Evolutionary conservation across 179 eudicot species (phyloP).

Genomic region (Monotropa hypopitys): DNA sequence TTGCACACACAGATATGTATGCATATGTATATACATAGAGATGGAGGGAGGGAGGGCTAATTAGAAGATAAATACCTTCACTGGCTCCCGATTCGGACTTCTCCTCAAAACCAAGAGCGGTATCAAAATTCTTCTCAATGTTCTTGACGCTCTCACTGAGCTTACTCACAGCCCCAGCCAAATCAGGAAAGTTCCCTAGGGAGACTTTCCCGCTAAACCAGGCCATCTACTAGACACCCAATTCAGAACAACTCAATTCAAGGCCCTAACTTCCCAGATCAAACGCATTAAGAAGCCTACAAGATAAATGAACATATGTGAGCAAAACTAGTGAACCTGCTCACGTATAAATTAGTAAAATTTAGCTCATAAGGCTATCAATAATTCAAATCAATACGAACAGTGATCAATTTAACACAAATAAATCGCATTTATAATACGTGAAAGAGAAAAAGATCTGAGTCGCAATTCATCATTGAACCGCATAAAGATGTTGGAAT

Average conservation of each 20-base stretch:
- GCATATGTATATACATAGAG: neutral
- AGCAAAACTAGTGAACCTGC: neutral
- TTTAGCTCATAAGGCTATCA: neutral
- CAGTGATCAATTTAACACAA: neutral
- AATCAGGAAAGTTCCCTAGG: slow-evolving; percentile 67
- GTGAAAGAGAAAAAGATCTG: neutral
- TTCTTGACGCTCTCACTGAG: slow-evolving; percentile 92
- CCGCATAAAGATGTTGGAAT: neutral
- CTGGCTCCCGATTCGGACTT: slow-evolving; percentile 24
- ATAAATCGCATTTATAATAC: too few relatives aligned
- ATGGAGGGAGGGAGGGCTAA: neutral
- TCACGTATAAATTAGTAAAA: neutral
- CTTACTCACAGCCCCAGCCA: slow-evolving; percentile 87
- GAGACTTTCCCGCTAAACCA: slow-evolving; percentile 85
- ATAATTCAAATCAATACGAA: neutral
- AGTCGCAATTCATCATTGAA: neutral
- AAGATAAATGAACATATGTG: neutral
- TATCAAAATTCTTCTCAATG: slow-evolving; percentile 89
- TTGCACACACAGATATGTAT: neutral
- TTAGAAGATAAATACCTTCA: slow-evolving; percentile 35
- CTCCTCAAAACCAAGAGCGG: slow-evolving; percentile 83
- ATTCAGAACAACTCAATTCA: neutral
- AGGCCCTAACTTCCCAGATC: neutral
- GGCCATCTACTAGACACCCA: slow-evolving; percentile 41
- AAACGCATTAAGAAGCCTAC: neutral